Evolutionary conservation across 1,139 yeast species (phyloP), one percentile per base, ranked within the genome.

Genomic region (Saccharomycopsis crataegensis): DNA sequence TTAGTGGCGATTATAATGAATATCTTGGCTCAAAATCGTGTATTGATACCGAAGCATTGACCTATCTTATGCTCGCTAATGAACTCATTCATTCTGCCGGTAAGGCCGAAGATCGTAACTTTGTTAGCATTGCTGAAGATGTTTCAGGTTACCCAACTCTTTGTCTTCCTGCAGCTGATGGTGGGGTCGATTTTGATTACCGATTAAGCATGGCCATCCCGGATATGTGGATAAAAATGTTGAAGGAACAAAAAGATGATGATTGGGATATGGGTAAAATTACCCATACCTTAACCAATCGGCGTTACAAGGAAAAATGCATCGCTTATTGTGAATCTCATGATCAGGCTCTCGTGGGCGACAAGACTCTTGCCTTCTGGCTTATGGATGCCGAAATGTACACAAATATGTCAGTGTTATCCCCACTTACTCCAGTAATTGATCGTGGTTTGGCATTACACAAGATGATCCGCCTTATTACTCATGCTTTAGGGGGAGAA

Each of bases 381-480:
- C 76, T 93, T 57, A 93, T 93, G 98, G 99, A 93, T 70, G 90
- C 93, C 60, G 96, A 91, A 62, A 90, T 93, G 99, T 93, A 93
- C 70, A 91, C 98, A 46, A 82, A 91, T 69, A 93, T 93, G 99
- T 85, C 96, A 14, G 75, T 74, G 1, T 66, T 91, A 52, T 73
- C 89, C 1, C 87, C 83, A 50, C 72, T 84, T 53, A 85, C 96
- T 1, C 85, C 86, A 1, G 78, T 85, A 12, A 77, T 93, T 60
- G 96, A 90, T 63, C 79, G 99, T 58, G 99, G 98, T 36, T 70
- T 93, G 49, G 81, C 96, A 9, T 74, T 93, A 59, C 99, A 93
- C 71, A 93, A 93, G 68, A 70, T 93, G 80, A 91, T 93, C 59
- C 77, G 99, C 59, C 75, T 93, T 57, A 65, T 91, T 37, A 91